phyloP scores from a whole-genome alignment of 163 green algal genomes.

The Picocystis sp. region DNA sequence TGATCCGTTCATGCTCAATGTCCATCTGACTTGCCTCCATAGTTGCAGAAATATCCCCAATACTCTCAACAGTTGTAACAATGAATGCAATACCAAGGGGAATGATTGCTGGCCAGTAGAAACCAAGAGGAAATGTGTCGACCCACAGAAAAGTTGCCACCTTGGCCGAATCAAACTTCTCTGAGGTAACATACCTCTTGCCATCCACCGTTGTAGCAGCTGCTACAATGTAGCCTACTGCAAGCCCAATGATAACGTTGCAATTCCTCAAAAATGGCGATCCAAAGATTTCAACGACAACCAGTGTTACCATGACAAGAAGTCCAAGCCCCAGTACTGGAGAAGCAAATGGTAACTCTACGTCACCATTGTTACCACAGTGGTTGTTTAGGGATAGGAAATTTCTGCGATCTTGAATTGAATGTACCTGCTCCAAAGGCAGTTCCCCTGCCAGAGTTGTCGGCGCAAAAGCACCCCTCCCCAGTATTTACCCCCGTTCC shows the following conservation, averaged over 20 bases:
- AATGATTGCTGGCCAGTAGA: constrained; percentile 53
- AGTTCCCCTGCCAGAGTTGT: constrained; percentile 19
- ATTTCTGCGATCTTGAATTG: no score
- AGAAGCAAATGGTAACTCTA: constrained; percentile 47
- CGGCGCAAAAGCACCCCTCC: constrained; percentile 51
- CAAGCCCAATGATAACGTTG: constrained; percentile 43
- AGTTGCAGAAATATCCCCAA: constrained; percentile 56
- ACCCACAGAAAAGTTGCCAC: constrained; percentile 68
- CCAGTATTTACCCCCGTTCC: constrained; percentile 52
- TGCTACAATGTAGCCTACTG: constrained; percentile 23
- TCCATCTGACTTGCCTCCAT: constrained; percentile 23
- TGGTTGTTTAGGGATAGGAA: no score
- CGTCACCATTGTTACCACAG: constrained; percentile 47
- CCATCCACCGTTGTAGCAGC: constrained; percentile 14
- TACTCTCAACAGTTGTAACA: constrained; percentile 59
- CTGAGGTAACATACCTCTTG: constrained; percentile 32
- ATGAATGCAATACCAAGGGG: constrained; percentile 46
- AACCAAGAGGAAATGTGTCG: constrained; percentile 42
- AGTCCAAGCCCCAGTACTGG: constrained; percentile 50
- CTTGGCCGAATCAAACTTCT: constrained; percentile 36
- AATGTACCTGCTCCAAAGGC: no score
- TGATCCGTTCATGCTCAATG: constrained; percentile 24
- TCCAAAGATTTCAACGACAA: constrained; percentile 50
- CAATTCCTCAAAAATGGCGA: constrained; percentile 62
- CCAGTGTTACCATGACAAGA: constrained; percentile 32